These are phyloP conservation scores for Cajanus cajan DNA, from an alignment of 306 rosid genomes.

Conservation along the genomic window DNA sequence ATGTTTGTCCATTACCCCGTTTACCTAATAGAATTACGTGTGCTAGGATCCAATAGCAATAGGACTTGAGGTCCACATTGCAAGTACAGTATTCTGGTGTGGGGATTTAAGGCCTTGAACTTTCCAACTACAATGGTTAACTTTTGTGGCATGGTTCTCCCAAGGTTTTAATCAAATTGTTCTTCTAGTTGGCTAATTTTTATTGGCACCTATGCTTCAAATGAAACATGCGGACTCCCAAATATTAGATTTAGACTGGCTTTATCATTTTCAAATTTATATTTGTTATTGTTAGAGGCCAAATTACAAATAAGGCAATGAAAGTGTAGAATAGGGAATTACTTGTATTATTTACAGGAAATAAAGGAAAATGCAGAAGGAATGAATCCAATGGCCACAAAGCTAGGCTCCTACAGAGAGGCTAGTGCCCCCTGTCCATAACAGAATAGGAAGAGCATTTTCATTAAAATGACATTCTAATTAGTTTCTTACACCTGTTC, in stretches of 20 bases:
- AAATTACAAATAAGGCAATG: no score
- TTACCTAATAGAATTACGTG: background rate
- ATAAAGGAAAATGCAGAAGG: no score
- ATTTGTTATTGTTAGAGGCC: no score
- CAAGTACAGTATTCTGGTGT: background rate
- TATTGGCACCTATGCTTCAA: background rate
- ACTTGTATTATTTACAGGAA: no score
- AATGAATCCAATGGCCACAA: no score
- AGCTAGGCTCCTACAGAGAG: no score
- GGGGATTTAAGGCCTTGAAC: background rate
- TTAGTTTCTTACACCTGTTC: no score
- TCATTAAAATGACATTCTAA: no score
- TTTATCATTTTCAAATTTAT: constrained; percentile 23
- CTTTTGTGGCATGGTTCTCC: background rate
- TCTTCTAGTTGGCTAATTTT: background rate
- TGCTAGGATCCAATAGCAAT: background rate
- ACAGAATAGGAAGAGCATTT: background rate
- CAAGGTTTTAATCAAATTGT: background rate
- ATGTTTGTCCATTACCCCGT: background rate
- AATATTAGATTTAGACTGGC: background rate
- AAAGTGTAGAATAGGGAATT: no score
- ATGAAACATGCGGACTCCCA: background rate
- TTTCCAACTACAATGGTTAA: background rate
- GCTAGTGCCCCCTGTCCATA: no score
- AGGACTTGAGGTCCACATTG: background rate